These are phyloP conservation scores for Aspergillus nidulans DNA, from an alignment of 495 filamentous ascomycete species.

Conservation along the genomic window DNA sequence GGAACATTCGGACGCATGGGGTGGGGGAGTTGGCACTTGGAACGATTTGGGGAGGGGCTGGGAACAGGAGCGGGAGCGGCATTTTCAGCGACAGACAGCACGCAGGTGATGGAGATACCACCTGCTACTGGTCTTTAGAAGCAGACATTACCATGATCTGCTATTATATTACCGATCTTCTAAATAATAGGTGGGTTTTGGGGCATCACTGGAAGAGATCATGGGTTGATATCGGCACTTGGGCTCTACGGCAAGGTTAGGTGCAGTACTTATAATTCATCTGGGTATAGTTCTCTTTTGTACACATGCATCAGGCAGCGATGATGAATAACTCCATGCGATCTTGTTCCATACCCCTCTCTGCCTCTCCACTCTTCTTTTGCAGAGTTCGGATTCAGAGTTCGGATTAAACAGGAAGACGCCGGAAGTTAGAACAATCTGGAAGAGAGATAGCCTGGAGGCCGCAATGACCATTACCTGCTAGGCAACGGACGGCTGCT, in stretches of 20 bases:
- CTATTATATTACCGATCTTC: not conserved
- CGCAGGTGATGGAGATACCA: not conserved
- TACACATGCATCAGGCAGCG: not conserved
- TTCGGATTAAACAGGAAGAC: conserved; percentile 1
- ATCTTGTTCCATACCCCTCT: not conserved
- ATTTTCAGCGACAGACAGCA: conserved; percentile 1
- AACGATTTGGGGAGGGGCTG: not conserved
- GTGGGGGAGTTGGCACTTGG: not conserved
- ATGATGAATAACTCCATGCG: not conserved
- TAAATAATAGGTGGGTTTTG: no score
- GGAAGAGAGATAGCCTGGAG: not conserved
- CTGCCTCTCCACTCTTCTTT: not conserved
- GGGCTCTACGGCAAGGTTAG: not conserved
- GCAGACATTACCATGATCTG: not conserved
- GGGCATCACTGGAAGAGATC: not conserved
- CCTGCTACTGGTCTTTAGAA: not conserved
- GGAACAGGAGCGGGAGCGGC: conserved; percentile 2
- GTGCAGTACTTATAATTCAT: no score
- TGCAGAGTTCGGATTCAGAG: no score
- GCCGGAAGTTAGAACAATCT: not conserved
- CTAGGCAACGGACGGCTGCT: not conserved
- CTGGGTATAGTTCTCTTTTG: no score
- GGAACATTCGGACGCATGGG: not conserved
- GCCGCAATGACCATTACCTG: not conserved
- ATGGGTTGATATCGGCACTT: not conserved